A percentile compares a stretch with the other conserved stretches of the same genome.
phyloP scores from a whole-genome alignment of 2,329 filamentous ascomycete genomes.

The Ophiocordyceps camponoti-rufipedis region DNA sequence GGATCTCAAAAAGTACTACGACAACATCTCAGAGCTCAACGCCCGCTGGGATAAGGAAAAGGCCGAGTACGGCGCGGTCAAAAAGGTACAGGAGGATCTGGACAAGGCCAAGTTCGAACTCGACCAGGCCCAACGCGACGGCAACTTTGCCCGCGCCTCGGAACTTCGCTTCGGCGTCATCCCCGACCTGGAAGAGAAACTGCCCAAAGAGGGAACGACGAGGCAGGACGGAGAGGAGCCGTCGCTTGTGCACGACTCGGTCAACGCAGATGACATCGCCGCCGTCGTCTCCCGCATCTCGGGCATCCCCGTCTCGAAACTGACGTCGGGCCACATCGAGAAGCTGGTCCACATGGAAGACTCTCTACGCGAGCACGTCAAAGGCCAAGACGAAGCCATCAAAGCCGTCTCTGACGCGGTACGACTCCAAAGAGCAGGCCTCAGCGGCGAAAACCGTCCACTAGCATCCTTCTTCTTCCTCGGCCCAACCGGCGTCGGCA shows the following conservation, averaged over 20 bases:
- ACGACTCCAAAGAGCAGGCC: constrained; percentile 79
- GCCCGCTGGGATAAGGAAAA: constrained; percentile 83
- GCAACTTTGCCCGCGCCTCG: constrained; percentile 72
- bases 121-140: constrained; percentile 59
- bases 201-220: constrained; percentile 65
- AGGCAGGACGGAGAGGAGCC: constrained; percentile 68
- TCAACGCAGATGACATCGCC: constrained; percentile 96
- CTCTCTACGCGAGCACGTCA: constrained; percentile 63
- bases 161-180: constrained; percentile 97
- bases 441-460: constrained; percentile 89
- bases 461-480: constrained; percentile 93
- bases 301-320: constrained; percentile 87
- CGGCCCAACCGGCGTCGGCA: constrained; percentile 93
- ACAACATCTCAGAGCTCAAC: constrained; percentile 76
- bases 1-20: constrained; percentile 87
- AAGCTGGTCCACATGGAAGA: constrained; percentile 95
- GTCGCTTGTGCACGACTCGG: constrained; percentile 69
- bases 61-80: constrained; percentile 80
- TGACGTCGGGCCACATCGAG: constrained; percentile 92
- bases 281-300: constrained; percentile 96
- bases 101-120: constrained; percentile 73
- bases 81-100: constrained; percentile 82
- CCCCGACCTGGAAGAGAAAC: constrained; percentile 58
- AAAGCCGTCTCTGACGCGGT: constrained; percentile 89
- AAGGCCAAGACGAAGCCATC: constrained; percentile 90